Evolutionary conservation across 1,284 basidiomycete genomes (phyloP).

Genomic region (Ceratorhiza oryzae-sativae): DNA sequence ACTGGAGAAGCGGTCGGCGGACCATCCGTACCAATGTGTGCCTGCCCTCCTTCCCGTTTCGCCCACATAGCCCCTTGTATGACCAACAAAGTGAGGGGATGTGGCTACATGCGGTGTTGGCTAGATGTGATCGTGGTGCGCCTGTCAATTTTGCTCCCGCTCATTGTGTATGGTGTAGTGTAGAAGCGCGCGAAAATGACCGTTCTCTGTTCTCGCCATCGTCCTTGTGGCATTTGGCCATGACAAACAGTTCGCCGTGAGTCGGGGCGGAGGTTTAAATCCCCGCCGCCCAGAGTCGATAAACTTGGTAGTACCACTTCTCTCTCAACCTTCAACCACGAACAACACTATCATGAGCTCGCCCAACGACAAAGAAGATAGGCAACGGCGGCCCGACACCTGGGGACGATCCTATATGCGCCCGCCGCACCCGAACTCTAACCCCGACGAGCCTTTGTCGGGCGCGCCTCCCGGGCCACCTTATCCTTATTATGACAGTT

Average conservation of each 20-base stretch:
- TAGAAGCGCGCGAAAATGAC: not conserved
- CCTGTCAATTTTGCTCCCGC: conserved; percentile 13
- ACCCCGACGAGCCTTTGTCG: conserved; percentile 29
- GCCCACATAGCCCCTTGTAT: conserved; percentile 14
- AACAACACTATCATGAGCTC: conserved; percentile 9
- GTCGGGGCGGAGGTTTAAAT: not conserved
- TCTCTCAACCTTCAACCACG: not conserved
- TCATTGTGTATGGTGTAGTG: not conserved
- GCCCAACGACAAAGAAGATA: conserved; percentile 22
- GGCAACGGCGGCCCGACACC: conserved; percentile 4
- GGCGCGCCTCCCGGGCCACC: not conserved
- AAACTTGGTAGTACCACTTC: not conserved
- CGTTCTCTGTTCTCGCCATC: conserved; percentile 1
- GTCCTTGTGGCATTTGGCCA: not conserved
- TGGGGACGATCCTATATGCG: not conserved
- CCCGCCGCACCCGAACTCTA: not conserved
- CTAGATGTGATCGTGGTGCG: conserved; percentile 21
- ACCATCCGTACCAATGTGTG: not conserved
- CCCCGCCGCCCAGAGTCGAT: not conserved
- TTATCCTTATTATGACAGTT: not conserved
- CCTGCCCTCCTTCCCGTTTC: conserved; percentile 11
- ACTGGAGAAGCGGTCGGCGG: not conserved
- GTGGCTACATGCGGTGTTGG: conserved; percentile 12
- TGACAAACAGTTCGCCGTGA: not conserved
- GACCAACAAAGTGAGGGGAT: not conserved